phyloP scores from a whole-genome alignment of 441 rosid species.

The Hura crepitans region DNA sequence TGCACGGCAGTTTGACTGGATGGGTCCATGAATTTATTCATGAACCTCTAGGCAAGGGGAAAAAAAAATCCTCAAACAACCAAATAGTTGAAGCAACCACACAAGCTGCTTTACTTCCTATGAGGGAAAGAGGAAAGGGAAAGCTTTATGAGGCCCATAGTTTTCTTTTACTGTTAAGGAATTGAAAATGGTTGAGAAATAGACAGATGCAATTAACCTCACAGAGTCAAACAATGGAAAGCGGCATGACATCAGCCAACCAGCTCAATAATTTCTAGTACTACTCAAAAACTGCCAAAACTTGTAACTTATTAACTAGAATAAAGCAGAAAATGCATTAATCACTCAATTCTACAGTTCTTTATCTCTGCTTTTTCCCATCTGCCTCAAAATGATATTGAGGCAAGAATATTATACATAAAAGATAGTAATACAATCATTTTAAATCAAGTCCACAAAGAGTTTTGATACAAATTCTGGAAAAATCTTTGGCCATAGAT shows the following conservation, averaged over 20 bases:
- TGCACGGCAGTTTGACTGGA: too few relatives aligned
- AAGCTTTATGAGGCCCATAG: constrained; percentile 15
- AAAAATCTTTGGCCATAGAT: not conserved
- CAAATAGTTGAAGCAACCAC: constrained; percentile 21
- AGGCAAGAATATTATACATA: not conserved
- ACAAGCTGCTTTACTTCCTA: constrained; percentile 23
- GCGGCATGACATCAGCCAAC: constrained; percentile 25
- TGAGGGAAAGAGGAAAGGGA: constrained; percentile 26
- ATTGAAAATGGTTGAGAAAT: constrained; percentile 32
- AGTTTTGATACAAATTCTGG: not conserved
- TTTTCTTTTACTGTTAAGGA: constrained; percentile 13
- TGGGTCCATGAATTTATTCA: too few relatives aligned
- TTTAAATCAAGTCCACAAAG: not conserved
- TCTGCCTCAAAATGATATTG: not conserved
- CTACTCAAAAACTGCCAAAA: constrained; percentile 20
- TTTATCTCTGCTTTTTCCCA: not conserved
- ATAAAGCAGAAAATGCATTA: constrained; percentile 1
- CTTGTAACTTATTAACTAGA: constrained; percentile 10
- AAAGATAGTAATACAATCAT: not conserved
- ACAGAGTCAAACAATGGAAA: constrained; percentile 30
- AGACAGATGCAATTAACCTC: constrained; percentile 33
- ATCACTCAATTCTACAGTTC: constrained; percentile 21
- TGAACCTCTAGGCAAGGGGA: too few relatives aligned
- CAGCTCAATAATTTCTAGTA: constrained; percentile 28
- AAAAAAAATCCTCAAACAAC: constrained; percentile 11